Evolutionary conservation across 129 eudicot genomes (phyloP), one percentile per base, ranked within the genome.

Genomic region (Artemisia argyi): DNA sequence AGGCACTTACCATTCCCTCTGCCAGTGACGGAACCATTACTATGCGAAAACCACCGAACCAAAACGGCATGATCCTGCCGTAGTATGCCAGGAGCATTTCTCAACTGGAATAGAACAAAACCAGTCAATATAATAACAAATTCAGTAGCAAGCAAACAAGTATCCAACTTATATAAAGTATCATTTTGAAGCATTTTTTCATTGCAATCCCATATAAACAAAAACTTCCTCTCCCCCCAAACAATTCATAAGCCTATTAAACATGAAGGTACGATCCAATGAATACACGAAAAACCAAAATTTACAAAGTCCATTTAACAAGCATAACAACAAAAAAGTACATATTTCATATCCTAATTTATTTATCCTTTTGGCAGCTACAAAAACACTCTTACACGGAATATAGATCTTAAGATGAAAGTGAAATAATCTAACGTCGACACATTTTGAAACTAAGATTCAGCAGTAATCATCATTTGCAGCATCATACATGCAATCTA

Each of bases 1-100:
- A 46, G 48, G 44, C 30, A 83, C 89, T 83, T 79, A 86, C 96
- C 82, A 74, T 89, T 81, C 73, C 78, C 80, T 49, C 42, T 83
- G 54, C 78, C 79, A 48, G 70, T 53, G 12, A 76, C 30, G 55
- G 83, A 75, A 61, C 76, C 71, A 42, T 84, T 63, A 74, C 75
- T 46, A 28, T 68, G 84, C n/a, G 83, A 39, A 89, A 89, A 80
- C 79, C 87, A 86, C 59, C 92, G 88, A 19, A 73, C 83, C 78
- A 85, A 24, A 73, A 69, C 44, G 11, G 79, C 86, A 73, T 75
- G 83, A 73, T 83, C 91, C 81, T 83, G 78, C 65, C 78, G 71
- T 35, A 35, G 42, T 35, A 35, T 0, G 9, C 42, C 42, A 14
- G 83, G 50, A 72, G 81, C 78, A 71, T 56, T 79, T 74, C 78